Conservation (phyloP, 1,284 basidiomycete species). For the Hortiboletus rubellus region DNA sequence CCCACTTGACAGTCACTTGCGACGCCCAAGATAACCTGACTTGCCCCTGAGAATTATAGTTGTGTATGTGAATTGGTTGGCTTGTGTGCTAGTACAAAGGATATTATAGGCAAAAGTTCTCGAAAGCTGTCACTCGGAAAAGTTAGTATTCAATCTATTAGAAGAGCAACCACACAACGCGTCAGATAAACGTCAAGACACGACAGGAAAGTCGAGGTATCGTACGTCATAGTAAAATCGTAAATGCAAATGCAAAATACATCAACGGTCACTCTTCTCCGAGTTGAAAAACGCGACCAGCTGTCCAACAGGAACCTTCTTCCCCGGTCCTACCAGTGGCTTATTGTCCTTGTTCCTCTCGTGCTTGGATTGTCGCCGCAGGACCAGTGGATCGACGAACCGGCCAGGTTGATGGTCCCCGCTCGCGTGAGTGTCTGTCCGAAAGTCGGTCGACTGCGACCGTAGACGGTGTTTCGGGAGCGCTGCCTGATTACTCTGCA, state of each 20-base stretch:
- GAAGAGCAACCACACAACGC: neutral
- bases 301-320: slow-evolving; percentile 71
- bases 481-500: slow-evolving; percentile 31
- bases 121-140: neutral
- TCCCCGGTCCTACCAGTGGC: slow-evolving; percentile 35
- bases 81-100: neutral
- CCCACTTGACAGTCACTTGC: no score
- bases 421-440: slow-evolving; percentile 11
- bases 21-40: no score
- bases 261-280: slow-evolving; percentile 42
- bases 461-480: slow-evolving; percentile 24
- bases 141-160: neutral
- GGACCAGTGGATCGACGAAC: slow-evolving; percentile 73
- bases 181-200: neutral
- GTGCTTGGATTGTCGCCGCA: slow-evolving; percentile 62
- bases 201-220: neutral
- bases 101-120: slow-evolving; percentile 1
- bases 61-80: neutral
- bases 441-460: slow-evolving; percentile 35
- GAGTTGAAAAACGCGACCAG: slow-evolving; percentile 82
- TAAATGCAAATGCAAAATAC: no score
- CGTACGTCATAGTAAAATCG: neutral
- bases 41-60: neutral
- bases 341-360: slow-evolving; percentile 40
- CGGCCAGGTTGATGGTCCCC: slow-evolving; percentile 19